Evolutionary conservation across 1,284 basidiomycete species (phyloP).

Genomic region (Garcileccinum viscosum): DNA sequence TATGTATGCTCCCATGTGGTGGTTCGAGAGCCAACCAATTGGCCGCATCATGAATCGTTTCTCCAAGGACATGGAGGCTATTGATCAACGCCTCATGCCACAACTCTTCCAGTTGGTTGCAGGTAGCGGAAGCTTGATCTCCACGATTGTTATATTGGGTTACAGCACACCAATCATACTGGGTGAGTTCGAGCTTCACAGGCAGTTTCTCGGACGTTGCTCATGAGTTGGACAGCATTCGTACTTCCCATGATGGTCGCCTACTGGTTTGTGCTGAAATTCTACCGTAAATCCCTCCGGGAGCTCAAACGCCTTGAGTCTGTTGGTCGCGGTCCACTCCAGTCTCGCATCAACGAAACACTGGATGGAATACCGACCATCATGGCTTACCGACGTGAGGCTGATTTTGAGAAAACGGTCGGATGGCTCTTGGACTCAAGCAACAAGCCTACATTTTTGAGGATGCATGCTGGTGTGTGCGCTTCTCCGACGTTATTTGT

Average conservation of each 20-base stretch:
- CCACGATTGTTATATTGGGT: constrained; percentile 30
- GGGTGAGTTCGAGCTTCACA: constrained; percentile 24
- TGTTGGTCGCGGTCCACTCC: constrained; percentile 35
- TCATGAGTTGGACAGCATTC: constrained; percentile 22
- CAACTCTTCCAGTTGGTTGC: constrained; percentile 41
- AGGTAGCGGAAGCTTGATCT: constrained; percentile 29
- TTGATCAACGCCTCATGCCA: constrained; percentile 32
- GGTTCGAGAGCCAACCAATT: constrained; percentile 53
- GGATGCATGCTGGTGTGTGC: constrained; percentile 32
- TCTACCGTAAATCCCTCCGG: constrained; percentile 39
- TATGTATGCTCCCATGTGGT: constrained; percentile 48
- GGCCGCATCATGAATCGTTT: constrained; percentile 55
- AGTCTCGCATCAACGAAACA: constrained; percentile 38
- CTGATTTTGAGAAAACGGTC: constrained; percentile 33
- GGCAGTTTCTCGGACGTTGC: not conserved
- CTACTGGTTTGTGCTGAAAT: constrained; percentile 38
- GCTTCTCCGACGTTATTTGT: not conserved
- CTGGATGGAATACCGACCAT: constrained; percentile 40
- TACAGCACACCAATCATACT: constrained; percentile 39
- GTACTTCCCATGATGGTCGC: constrained; percentile 27
- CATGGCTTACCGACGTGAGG: constrained; percentile 36
- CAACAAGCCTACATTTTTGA: constrained; percentile 37
- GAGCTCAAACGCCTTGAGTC: constrained; percentile 41
- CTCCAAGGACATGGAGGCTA: constrained; percentile 52
- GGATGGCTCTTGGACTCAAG: constrained; percentile 30